Evolutionary conservation across 2,329 filamentous ascomycete species (phyloP).

Genomic region (Colletotrichum sp.): DNA sequence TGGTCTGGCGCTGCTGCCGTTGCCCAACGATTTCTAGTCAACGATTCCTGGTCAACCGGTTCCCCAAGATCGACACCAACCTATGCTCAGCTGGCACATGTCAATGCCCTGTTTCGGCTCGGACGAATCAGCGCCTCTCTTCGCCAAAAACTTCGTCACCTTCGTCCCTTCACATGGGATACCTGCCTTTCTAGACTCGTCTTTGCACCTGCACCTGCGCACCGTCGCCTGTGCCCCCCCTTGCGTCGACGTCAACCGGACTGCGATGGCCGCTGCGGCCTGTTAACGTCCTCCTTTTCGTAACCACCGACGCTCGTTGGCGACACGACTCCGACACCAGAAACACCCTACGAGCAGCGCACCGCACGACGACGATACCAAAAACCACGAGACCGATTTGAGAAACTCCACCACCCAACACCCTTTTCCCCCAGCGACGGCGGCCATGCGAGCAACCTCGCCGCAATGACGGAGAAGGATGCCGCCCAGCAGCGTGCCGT

Average conservation of each 20-base stretch:
- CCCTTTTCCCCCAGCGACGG: neutral
- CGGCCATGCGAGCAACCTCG: conserved; percentile 23
- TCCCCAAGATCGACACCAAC: neutral
- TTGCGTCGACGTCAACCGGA: conserved; percentile 10
- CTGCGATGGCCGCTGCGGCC: conserved; percentile 3
- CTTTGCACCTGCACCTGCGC: neutral
- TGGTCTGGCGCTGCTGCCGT: neutral
- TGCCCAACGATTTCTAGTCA: neutral
- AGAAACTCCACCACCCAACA: neutral
- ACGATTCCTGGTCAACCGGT: neutral
- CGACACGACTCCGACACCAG: neutral
- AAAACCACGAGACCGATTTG: neutral
- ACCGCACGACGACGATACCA: neutral
- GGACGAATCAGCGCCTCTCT: conserved; percentile 16
- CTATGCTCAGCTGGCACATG: conserved; percentile 17
- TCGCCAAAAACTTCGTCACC: conserved; percentile 16
- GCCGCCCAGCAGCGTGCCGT: conserved; percentile 11
- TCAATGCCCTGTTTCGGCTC: conserved; percentile 21
- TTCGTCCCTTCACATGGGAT: conserved; percentile 17
- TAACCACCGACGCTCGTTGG: neutral
- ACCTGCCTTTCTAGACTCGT: neutral
- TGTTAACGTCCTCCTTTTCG: neutral
- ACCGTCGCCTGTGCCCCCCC: neutral
- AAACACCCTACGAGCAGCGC: neutral
- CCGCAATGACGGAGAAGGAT: conserved; percentile 26